Conservation (phyloP, 2,329 filamentous ascomycete genomes). For the Nigrospora osmanthi region DNA sequence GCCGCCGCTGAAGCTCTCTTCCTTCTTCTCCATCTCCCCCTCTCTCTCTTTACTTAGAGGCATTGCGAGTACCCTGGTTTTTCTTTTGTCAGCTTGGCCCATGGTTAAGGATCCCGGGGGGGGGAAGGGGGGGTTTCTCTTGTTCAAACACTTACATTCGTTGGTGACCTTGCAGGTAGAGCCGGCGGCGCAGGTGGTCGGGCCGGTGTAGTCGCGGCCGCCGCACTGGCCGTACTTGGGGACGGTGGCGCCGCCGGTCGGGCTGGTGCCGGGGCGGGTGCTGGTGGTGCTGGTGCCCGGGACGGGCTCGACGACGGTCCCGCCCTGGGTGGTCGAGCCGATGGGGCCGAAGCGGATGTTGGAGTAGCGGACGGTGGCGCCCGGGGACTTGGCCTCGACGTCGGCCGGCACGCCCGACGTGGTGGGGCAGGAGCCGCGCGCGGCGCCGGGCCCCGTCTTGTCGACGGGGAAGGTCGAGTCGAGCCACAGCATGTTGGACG, state of each 20-base stretch:
- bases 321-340: slow-evolving; percentile 25
- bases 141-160: too few relatives aligned
- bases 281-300: not conserved
- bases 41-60: not conserved
- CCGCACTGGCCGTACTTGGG: slow-evolving; percentile 1
- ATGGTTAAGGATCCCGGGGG: too few relatives aligned
- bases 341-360: slow-evolving; percentile 42
- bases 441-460: slow-evolving; percentile 28
- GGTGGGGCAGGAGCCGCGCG: slow-evolving; percentile 38
- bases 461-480: slow-evolving; percentile 46
- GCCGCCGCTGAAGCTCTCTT: too few relatives aligned
- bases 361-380: slow-evolving; percentile 34
- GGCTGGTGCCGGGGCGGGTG: not conserved
- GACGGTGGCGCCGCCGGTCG: not conserved
- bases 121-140: too few relatives aligned
- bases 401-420: slow-evolving; percentile 34
- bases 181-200: not conserved
- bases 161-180: not conserved
- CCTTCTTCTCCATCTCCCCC: too few relatives aligned
- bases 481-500: slow-evolving; percentile 42
- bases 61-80: not conserved
- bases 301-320: not conserved
- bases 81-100: too few relatives aligned
- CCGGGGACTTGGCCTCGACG: slow-evolving; percentile 28
- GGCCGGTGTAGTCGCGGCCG: not conserved